These are phyloP conservation scores for Phytophthora meadii DNA, from an alignment of 352 stramenopile genomes.

Conservation along the genomic window DNA sequence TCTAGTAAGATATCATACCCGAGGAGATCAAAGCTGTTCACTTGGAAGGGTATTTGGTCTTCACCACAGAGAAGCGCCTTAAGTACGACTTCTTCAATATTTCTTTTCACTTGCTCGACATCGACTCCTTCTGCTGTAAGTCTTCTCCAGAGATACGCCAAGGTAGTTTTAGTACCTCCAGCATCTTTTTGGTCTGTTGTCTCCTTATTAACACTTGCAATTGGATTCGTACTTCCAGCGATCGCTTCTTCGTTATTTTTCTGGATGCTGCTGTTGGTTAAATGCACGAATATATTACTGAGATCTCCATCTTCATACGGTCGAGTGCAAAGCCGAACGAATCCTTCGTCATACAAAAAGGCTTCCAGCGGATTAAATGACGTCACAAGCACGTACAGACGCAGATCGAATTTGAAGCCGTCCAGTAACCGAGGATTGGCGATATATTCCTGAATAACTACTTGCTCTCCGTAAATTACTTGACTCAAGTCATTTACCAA, in stretches of 20 bases:
- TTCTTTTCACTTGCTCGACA: constrained; percentile 64
- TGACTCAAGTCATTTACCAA: constrained; percentile 89
- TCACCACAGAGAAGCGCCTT: constrained; percentile 90
- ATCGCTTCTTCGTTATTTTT: constrained; percentile 80
- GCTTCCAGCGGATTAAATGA: constrained; percentile 93
- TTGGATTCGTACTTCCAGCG: constrained; percentile 33
- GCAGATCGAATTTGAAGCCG: constrained; percentile 93
- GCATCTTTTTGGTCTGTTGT: constrained; percentile 47
- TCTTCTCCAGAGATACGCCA: constrained; percentile 78
- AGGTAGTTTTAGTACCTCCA: constrained; percentile 83
- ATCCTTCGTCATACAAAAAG: constrained; percentile 95
- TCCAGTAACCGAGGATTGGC: constrained; percentile 87
- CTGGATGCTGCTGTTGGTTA: constrained; percentile 96
- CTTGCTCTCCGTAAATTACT: constrained; percentile 89
- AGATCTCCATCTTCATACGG: constrained; percentile 81
- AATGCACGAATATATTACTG: constrained; percentile 90
- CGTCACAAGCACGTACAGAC: constrained; percentile 95
- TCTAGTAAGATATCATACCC: constrained; percentile 97
- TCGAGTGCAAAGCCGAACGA: constrained; percentile 91
- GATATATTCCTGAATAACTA: constrained; percentile 93
- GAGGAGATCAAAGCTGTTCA: constrained; percentile 95
- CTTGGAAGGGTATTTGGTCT: constrained; percentile 90
- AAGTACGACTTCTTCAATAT: constrained; percentile 82
- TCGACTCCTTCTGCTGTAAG: constrained; percentile 76
- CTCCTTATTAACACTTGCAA: constrained; percentile 28